Base-by-base conservation (phyloP, 257 asterid species). In the Nicotiana benthamiana region DNA sequence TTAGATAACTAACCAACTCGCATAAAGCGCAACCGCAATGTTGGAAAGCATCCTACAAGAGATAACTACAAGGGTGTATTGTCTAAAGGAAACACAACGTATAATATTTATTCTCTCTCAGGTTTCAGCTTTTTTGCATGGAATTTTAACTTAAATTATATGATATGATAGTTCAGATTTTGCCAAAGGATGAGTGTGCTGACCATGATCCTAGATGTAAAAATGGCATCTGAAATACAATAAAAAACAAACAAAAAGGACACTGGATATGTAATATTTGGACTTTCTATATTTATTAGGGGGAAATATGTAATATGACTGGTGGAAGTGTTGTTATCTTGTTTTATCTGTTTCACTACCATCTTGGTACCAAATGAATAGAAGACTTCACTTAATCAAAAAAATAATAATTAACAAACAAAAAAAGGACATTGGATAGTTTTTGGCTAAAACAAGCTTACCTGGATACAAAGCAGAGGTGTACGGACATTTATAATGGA, bases 401-500 rank as follows among this genome's bases (percentile, higher is more conserved):
- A 24, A 22, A 46, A 46, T 0, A 6, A 48, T 22, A 13, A 46
- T 22, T 22, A 13, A 72, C 40, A 51, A 65, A 20, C 56, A 34
- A 68, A 11, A 72, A 46, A 40, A 40, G 40, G 34, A 48, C 15
- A 24, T 6, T 72, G 40, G 60, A 40, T 40, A 9, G 12, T 40
- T 1, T 1, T 1, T 72, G 61, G 78, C 61, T 72, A n/a, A 72
- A 48, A 16, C 24, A 16, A 70, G 51, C 94, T 84, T 88, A 89
- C 99, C 98, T 95, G 99, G 86, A 92, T 93, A 89, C 99, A 95
- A 74, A 95, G 90, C 83, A 95, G 83, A 82, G 99, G 99, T 52
- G 86, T 88, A 79, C 87, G 57, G 75, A 95, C 96, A 84, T 88
- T 85, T 88, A 82, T 86, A 80, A 95, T 90, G 51, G 97, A 91